Percentiles rank a stretch among this genome's conserved stretches.
Evolutionary conservation across 108 stramenopile genomes (phyloP).

Genomic region (Skeletonema marinoi): DNA sequence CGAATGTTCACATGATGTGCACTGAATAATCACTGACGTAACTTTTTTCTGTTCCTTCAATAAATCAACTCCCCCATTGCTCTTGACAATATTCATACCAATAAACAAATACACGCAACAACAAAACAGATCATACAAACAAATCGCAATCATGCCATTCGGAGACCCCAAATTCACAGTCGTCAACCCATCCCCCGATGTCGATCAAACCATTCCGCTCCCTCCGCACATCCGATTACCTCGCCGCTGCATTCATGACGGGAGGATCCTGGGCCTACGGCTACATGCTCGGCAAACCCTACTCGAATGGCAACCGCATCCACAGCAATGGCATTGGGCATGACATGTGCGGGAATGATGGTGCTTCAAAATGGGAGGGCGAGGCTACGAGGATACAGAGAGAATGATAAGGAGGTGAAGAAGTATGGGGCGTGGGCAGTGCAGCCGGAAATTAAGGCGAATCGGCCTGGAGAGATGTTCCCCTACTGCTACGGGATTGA

Average conservation of each 20-base stretch:
- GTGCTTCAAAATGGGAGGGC: conserved; percentile 71
- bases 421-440: conserved; percentile 56
- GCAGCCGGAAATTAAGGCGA: conserved; percentile 38
- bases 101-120: not conserved
- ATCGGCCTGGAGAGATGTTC: conserved; percentile 21
- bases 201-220: conserved; percentile 81
- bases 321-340: conserved; percentile 74
- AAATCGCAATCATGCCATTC: conserved; percentile 33
- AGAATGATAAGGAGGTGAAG: conserved; percentile 78
- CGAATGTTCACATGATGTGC: not conserved
- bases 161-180: conserved; percentile 78
- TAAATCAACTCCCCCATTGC: not conserved
- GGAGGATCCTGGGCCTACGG: conserved; percentile 78
- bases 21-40: not conserved
- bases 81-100: not conserved
- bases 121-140: not conserved
- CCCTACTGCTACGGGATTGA: conserved; percentile 38
- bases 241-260: conserved; percentile 50
- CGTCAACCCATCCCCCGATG: conserved; percentile 74
- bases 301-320: conserved; percentile 72
- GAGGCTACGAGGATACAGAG: conserved; percentile 73
- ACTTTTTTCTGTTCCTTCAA: not conserved
- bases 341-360: conserved; percentile 75
- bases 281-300: conserved; percentile 80
- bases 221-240: conserved; percentile 63